These are phyloP conservation scores for Ceratobasidium sp. DNA, from an alignment of 1,284 basidiomycete species.

Conservation along the genomic window DNA sequence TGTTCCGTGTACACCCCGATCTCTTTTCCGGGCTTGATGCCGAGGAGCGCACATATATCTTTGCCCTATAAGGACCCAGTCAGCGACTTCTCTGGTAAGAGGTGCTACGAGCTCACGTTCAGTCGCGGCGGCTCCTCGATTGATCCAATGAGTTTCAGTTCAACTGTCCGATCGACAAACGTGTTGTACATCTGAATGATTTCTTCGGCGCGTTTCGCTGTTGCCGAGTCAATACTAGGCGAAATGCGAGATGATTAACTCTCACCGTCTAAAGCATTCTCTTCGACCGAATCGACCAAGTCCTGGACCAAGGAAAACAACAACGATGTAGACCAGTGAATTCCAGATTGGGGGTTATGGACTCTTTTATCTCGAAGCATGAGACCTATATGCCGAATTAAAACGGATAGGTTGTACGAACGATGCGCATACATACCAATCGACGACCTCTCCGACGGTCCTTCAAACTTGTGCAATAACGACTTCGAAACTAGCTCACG, in stretches of 20 bases:
- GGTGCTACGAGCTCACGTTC: conserved; percentile 70
- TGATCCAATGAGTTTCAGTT: conserved; percentile 70
- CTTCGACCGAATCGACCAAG: conserved; percentile 64
- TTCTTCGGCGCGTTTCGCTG: conserved; percentile 62
- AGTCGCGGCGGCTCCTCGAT: conserved; percentile 81
- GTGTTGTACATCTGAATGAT: conserved; percentile 74
- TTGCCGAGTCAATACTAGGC: conserved; percentile 6
- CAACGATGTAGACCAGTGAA: conserved; percentile 78
- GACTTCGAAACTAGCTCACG: conserved; percentile 64
- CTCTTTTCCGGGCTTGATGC: conserved; percentile 75
- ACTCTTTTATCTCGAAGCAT: conserved; percentile 75
- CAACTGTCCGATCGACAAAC: conserved; percentile 72
- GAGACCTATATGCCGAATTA: conserved; percentile 61
- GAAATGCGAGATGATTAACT: not conserved
- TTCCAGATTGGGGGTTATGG: conserved; percentile 73
- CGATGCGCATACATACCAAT: conserved; percentile 65
- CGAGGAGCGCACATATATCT: conserved; percentile 71
- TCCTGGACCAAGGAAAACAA: conserved; percentile 82
- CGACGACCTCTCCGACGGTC: conserved; percentile 65
- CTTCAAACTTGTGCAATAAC: conserved; percentile 60
- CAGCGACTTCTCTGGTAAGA: not conserved
- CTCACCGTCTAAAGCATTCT: conserved; percentile 67
- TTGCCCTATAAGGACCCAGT: conserved; percentile 11
- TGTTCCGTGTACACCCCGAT: conserved; percentile 72
- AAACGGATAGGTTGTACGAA: not conserved